phyloP scores from a whole-genome alignment of 1,139 yeast genomes.

The Taphrina flavorubra region DNA sequence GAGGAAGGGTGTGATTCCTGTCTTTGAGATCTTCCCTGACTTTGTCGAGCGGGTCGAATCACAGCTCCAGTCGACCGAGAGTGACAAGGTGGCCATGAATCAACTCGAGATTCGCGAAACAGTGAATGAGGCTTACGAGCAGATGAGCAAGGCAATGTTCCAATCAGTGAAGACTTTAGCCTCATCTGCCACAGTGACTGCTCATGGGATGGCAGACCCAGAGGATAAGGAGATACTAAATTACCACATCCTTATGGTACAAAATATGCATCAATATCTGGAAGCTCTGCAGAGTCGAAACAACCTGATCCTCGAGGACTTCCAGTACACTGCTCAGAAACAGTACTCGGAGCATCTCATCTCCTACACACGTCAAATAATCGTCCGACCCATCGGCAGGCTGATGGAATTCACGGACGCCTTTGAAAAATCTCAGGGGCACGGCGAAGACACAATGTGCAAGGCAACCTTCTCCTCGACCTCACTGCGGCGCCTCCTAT shows the following conservation, averaged over 20 bases:
- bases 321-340: constrained; percentile 52
- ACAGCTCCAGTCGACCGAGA: constrained; percentile 49
- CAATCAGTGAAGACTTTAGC: constrained; percentile 50
- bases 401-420: constrained; percentile 69
- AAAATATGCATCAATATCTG: constrained; percentile 65
- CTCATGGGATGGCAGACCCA: constrained; percentile 51
- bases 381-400: constrained; percentile 68
- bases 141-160: constrained; percentile 50
- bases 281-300: constrained; percentile 58
- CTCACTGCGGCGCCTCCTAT: constrained; percentile 63
- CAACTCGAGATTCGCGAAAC: constrained; percentile 52
- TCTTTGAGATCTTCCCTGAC: constrained; percentile 57
- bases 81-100: constrained; percentile 45
- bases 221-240: constrained; percentile 64
- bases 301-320: constrained; percentile 49
- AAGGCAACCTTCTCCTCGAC: constrained; percentile 70
- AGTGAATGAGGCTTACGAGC: constrained; percentile 57
- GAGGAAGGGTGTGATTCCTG: constrained; percentile 56
- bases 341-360: constrained; percentile 58
- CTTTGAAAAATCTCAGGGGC: constrained; percentile 57
- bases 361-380: constrained; percentile 59
- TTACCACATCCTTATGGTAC: constrained; percentile 65
- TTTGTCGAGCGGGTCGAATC: constrained; percentile 55
- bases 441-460: constrained; percentile 59
- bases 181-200: constrained; percentile 46